Conservation (phyloP, 768 basidiomycete species). For the Nevesoporus exiguus region DNA sequence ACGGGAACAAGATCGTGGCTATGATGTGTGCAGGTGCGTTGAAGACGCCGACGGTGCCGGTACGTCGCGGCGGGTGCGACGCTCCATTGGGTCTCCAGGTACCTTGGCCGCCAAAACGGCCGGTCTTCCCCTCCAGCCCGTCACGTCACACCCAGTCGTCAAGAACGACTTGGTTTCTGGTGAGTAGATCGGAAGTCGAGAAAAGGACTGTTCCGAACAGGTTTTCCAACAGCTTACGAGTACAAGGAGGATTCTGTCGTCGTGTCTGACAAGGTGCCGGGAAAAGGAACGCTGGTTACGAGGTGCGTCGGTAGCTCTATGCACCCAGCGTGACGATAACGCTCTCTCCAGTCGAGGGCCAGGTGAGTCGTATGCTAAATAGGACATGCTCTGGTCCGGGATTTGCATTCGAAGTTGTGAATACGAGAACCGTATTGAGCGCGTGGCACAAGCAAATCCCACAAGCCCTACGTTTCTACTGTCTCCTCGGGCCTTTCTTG, state of each 20-base stretch:
- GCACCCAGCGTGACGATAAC: not conserved
- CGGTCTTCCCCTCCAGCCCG: constrained; percentile 53
- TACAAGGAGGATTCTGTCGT: constrained; percentile 76
- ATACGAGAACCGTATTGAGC: too few species aligned
- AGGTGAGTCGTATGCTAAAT: constrained; percentile 37
- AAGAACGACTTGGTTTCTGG: constrained; percentile 54
- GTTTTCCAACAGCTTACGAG: constrained; percentile 51
- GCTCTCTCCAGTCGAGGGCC: constrained; percentile 59
- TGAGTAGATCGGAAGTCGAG: constrained; percentile 21
- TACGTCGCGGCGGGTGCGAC: not conserved
- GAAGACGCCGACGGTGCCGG: too few species aligned
- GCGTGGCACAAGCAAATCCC: too few species aligned
- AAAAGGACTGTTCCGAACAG: not conserved
- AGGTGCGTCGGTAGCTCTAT: constrained; percentile 43
- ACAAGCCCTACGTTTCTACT: too few species aligned
- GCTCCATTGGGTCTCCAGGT: constrained; percentile 38
- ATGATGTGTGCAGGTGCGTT: constrained; percentile 84
- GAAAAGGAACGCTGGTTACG: constrained; percentile 61
- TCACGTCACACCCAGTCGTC: constrained; percentile 81
- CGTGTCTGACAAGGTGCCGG: constrained; percentile 40
- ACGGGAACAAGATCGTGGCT: constrained; percentile 49
- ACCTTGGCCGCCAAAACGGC: constrained; percentile 64
- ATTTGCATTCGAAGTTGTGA: too few species aligned
- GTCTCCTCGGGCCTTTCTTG: too few species aligned
- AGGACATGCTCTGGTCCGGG: too few species aligned